phyloP scores from a whole-genome alignment of 345 rosid species.

The Alliaria petiolata region DNA sequence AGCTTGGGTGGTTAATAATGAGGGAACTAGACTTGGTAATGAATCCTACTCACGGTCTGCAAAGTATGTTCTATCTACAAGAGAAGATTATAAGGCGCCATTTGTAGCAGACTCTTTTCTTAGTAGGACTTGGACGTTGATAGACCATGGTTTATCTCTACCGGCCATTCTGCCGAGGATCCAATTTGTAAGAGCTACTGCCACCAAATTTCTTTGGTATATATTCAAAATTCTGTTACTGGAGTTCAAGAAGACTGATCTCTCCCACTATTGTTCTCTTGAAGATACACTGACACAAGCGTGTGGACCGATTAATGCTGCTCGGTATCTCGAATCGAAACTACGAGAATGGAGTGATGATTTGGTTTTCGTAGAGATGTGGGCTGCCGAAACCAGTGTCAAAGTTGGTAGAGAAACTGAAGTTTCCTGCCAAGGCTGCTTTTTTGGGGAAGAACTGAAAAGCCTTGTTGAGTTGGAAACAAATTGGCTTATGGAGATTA shows the following conservation, averaged over 20 bases:
- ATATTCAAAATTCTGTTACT: constrained; percentile 46
- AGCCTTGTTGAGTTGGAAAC: constrained; percentile 55
- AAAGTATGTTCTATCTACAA: constrained; percentile 44
- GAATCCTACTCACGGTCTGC: constrained; percentile 29
- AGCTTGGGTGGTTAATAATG: constrained; percentile 46
- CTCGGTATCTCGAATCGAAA: constrained; percentile 55
- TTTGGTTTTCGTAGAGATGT: constrained; percentile 57
- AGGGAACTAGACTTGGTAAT: constrained; percentile 4
- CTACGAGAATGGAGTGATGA: constrained; percentile 82
- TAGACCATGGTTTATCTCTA: constrained; percentile 51
- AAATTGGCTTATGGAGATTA: constrained; percentile 66
- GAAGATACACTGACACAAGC: constrained; percentile 42
- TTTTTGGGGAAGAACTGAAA: constrained; percentile 65
- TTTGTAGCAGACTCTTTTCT: constrained; percentile 48
- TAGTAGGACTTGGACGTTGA: constrained; percentile 48
- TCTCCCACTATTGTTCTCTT: constrained; percentile 28
- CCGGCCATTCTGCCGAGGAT: constrained; percentile 40
- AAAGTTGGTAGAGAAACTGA: constrained; percentile 5
- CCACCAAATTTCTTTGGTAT: constrained; percentile 65
- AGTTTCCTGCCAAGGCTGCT: constrained; percentile 33
- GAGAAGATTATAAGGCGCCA: constrained; percentile 66
- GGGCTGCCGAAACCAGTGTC: constrained; percentile 30
- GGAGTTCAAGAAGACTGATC: constrained; percentile 44
- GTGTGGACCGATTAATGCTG: constrained; percentile 63
- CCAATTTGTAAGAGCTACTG: constrained; percentile 56